Base-by-base conservation (phyloP, 2,329 filamentous ascomycete genomes). In the Fusarium tricinctum region DNA sequence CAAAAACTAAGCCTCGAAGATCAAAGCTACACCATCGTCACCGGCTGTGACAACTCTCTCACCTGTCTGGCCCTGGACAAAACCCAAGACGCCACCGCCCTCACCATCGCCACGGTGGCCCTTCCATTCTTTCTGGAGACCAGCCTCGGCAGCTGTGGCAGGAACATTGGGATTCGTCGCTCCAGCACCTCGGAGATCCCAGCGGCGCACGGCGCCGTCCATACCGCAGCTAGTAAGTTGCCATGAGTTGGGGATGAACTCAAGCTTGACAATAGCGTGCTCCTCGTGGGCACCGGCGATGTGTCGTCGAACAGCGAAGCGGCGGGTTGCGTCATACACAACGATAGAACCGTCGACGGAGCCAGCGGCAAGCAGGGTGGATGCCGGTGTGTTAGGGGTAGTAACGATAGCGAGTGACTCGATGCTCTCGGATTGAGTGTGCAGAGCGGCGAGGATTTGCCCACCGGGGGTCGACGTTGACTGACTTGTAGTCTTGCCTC, bases 231-330 rank as follows among this genome's bases (percentile, higher is more conserved):
- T 93, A 3, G 95, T 98, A 53, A 98, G 82, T 65, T 97, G 76
- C 89, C 88, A 95, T 68, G 74, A 76, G 69, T 80, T 77, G 76
- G 84, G 83, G 60, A 97, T 87, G 75, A 97, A 99, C 63, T 97
- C 93, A 6, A 98, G 89, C 80, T 97, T 95, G 65, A 98, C 95
- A 20, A 99, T 93, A 2, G 93, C 91, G 74, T 91, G 91, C n/a
- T 93, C 92, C 69, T 94, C 92, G 78, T 97, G 95, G 2, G 93
- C 94, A 49, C 91, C 91, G 50, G 86, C 85, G 69, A 98, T 92
- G 76, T 94, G 90, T 55, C 93, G 84, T 51, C 96, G 87, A n/a
- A 97, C 88, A 4, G 94, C 92, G 76, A 97, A 98, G 52, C 92
- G 89, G 71, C 96, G 91, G 43, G 91, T 89, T 0, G 91, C 91